Evolutionary conservation across 1,139 yeast genomes (phyloP).

Genomic region (Kodamaea sp.): DNA sequence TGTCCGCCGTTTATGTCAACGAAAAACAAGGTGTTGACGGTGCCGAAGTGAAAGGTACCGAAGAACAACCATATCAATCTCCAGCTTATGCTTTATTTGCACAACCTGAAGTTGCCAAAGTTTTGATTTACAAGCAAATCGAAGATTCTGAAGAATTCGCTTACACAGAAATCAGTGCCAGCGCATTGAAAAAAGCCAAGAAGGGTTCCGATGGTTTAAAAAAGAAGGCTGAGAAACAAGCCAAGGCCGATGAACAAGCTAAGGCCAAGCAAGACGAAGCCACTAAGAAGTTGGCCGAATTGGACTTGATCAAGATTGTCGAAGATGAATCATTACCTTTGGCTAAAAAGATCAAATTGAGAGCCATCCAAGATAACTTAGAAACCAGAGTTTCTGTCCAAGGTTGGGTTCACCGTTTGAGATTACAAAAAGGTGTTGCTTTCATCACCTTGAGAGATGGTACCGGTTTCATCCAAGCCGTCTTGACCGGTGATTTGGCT

Average conservation of each 20-base stretch:
- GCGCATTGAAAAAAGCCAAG: slow-evolving; percentile 93
- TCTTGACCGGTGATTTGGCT: slow-evolving; percentile 87
- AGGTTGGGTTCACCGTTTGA: slow-evolving; percentile 96
- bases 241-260: slow-evolving; percentile 58
- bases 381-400: slow-evolving; percentile 68
- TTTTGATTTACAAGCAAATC: slow-evolving; percentile 61
- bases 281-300: slow-evolving; percentile 69
- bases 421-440: slow-evolving; percentile 88
- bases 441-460: slow-evolving; percentile 95
- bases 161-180: slow-evolving; percentile 79
- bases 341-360: slow-evolving; percentile 68
- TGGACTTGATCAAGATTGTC: slow-evolving; percentile 64
- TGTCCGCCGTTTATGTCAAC: slow-evolving; percentile 56
- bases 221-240: slow-evolving; percentile 84
- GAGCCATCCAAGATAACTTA: slow-evolving; percentile 46
- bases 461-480: slow-evolving; percentile 83
- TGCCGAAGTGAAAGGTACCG: slow-evolving; percentile 53
- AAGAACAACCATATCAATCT: slow-evolving; percentile 68
- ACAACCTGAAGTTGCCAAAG: slow-evolving; percentile 50
- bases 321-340: slow-evolving; percentile 71
- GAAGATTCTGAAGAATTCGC: slow-evolving; percentile 53
- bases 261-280: slow-evolving; percentile 62
- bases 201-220: slow-evolving; percentile 91
- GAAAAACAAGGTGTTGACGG: slow-evolving; percentile 69
- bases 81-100: slow-evolving; percentile 78